Evolutionary conservation across 257 asterid species (phyloP), one percentile per base, ranked within the genome.

Genomic region (Echium plantagineum): DNA sequence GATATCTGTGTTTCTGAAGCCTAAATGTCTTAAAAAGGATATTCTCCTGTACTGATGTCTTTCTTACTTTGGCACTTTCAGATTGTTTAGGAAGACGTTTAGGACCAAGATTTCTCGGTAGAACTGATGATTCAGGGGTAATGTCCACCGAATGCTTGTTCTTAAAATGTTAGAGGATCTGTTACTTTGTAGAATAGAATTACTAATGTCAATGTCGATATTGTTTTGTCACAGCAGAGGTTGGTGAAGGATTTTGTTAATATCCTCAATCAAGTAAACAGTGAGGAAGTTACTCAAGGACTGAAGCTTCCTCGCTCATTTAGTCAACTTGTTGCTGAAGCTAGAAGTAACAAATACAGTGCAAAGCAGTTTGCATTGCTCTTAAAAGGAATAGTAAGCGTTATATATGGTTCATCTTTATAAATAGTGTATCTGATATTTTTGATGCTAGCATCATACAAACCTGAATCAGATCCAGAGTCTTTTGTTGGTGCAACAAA

Each of bases 51-150:
- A 42, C 15, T 42, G 7, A 42, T 59, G 54, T 57, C 42, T 71
- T 66, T 65, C 24, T 32, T 64, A 67, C 67, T 62, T 58, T 58
- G 31, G 51, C 58, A 49, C 49, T 78, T 77, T 69, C 90, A 91
- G 98, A 88, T 81, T 91, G 98, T 78, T 80, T 91, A 78, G 96
- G 96, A 62, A 85, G 96, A 62, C 81, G 98, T 59, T 77, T 88
- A 80, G 98, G 98, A 58, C 96, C 98, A 55, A 85, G 80, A 80
- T 78, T 91, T 77, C 86, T 91, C 57, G 94, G 96, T 57, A 80
- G 94, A 81, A 66, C 77, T 69, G 90, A 79, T 80, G 96, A 85
- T 82, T 82, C 95, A 66, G 98, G 95, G 94, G 98, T 91, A 42
- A 81, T 42, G 57, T 42, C 60, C 69, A 28, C 42, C 49, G 16